These are phyloP conservation scores for Pulicaria dysenterica DNA, from an alignment of 129 eudicot species.

Conservation along the genomic window DNA sequence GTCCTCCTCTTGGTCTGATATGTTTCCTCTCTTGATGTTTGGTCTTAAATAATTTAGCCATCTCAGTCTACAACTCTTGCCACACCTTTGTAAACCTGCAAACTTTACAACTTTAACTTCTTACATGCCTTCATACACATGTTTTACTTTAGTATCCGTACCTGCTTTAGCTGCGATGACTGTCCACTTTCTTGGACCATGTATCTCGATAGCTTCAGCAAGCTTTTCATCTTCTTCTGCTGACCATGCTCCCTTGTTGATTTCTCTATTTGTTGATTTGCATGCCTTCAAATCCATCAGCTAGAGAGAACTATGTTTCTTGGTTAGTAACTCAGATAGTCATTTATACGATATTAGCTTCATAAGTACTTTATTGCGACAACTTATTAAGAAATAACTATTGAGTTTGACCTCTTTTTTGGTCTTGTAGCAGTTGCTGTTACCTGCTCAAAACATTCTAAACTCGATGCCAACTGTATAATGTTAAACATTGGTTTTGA, in stretches of 20 bases:
- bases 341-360: too few species aligned
- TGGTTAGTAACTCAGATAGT: conserved; percentile 15
- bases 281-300: conserved; percentile 26
- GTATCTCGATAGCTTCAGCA: conserved; percentile 41
- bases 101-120: neutral
- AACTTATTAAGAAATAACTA: too few species aligned
- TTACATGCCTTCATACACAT: neutral
- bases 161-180: conserved; percentile 47
- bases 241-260: conserved; percentile 47
- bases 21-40: conserved; percentile 47
- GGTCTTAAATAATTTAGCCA: conserved; percentile 53
- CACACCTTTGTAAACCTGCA: conserved; percentile 44
- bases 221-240: conserved; percentile 49
- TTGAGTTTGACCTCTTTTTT: neutral
- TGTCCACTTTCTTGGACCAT: conserved; percentile 46
- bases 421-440: conserved; percentile 6
- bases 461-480: neutral
- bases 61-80: conserved; percentile 54
- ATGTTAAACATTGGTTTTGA: conserved; percentile 12
- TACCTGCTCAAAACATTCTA: conserved; percentile 5
- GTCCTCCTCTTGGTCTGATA: conserved; percentile 52
- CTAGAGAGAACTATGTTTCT: conserved; percentile 18
- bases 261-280: conserved; percentile 28
- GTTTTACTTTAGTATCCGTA: conserved; percentile 13
- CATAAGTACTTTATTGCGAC: too few species aligned